These are phyloP conservation scores for Phytophthora pseudosyringae DNA, from an alignment of 352 stramenopile species.

Conservation along the genomic window DNA sequence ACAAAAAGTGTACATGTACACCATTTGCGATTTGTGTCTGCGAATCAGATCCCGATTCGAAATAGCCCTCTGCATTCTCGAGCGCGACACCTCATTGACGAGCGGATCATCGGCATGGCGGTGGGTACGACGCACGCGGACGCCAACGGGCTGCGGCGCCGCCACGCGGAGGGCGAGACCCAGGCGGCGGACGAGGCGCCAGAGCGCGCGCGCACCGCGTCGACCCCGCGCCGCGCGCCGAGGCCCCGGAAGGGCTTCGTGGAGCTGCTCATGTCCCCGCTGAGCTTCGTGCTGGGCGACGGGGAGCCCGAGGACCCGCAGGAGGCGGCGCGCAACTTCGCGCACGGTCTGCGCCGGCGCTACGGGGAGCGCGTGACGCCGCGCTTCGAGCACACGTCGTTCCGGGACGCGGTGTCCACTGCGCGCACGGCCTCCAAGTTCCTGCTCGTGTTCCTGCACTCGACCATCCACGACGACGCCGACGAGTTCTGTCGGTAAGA, in stretches of 20 bases:
- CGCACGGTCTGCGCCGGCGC: slow-evolving; percentile 54
- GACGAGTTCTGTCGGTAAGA: slow-evolving; percentile 74
- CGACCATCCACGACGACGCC: slow-evolving; percentile 83
- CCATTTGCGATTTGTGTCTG: background rate
- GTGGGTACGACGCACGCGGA: slow-evolving; percentile 24
- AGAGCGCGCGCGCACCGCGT: background rate
- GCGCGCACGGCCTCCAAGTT: slow-evolving; percentile 86
- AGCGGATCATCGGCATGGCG: slow-evolving; percentile 22
- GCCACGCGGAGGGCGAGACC: slow-evolving; percentile 35
- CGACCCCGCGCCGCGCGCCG: slow-evolving; percentile 6
- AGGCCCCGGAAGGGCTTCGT: slow-evolving; percentile 68
- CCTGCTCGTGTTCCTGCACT: slow-evolving; percentile 85
- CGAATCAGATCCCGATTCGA: slow-evolving; percentile 16
- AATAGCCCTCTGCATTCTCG: slow-evolving; percentile 10
- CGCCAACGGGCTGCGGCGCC: slow-evolving; percentile 39
- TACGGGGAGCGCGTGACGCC: slow-evolving; percentile 66
- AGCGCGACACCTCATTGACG: slow-evolving; percentile 11
- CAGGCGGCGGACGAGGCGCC: slow-evolving; percentile 2
- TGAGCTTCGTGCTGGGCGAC: slow-evolving; percentile 79
- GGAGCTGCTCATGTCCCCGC: slow-evolving; percentile 75
- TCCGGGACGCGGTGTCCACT: slow-evolving; percentile 81
- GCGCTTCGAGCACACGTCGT: slow-evolving; percentile 83
- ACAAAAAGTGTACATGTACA: no score
- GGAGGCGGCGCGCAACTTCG: slow-evolving; percentile 58
- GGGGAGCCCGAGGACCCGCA: slow-evolving; percentile 75